Evolutionary conservation across 352 stramenopile genomes (phyloP).

Genomic region (Phytophthora agathidicida): DNA sequence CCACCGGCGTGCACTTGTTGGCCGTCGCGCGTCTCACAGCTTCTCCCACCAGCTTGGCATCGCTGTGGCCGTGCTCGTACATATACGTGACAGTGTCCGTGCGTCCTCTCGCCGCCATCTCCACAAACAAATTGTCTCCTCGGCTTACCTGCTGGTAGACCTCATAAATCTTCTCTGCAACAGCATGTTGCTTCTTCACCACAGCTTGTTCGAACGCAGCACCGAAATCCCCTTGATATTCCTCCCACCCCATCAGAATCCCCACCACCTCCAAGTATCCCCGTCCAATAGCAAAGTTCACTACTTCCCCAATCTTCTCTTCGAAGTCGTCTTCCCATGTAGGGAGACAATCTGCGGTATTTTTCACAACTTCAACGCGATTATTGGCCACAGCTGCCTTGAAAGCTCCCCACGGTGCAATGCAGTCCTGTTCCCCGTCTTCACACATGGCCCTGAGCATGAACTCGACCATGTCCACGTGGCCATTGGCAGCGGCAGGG

Average conservation of each 20-base stretch:
- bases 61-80: not conserved
- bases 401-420: not conserved
- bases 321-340: not conserved
- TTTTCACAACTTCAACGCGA: not conserved
- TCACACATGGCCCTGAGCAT: not conserved
- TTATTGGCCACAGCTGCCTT: not conserved
- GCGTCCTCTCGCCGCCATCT: not conserved
- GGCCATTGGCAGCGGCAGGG: not conserved
- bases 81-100: slow-evolving; percentile 6
- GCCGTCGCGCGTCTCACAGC: not conserved
- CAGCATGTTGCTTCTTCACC: not conserved
- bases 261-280: not conserved
- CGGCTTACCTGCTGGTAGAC: not conserved
- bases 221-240: not conserved
- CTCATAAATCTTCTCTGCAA: not conserved
- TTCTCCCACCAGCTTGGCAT: not conserved
- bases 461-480: not conserved
- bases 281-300: not conserved
- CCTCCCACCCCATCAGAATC: not conserved
- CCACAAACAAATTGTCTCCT: not conserved
- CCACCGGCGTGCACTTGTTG: not conserved
- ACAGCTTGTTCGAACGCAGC: not conserved
- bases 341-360: not conserved
- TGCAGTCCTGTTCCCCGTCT: not conserved
- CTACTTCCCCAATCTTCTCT: not conserved